Conservation (phyloP, 2,329 filamentous ascomycete genomes). For the Neopestalotiopsis sp. region DNA sequence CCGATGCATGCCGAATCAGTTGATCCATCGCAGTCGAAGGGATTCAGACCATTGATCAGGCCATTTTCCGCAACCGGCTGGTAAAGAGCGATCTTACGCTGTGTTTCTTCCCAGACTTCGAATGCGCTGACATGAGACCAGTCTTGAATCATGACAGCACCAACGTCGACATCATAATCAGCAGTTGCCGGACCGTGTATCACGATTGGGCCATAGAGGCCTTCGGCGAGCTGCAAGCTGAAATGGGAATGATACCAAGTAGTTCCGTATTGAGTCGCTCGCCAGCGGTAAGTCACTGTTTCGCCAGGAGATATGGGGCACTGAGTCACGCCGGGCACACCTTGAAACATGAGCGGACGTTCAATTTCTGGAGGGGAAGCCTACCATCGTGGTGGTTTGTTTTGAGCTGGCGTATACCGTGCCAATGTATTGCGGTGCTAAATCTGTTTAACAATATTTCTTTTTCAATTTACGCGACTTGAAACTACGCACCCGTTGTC, state of each 20-base stretch:
- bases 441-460: background rate
- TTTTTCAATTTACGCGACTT: background rate
- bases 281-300: constrained; percentile 62
- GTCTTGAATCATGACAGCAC: constrained; percentile 62
- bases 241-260: constrained; percentile 69
- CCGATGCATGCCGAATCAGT: constrained; percentile 49
- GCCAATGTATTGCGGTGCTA: constrained; percentile 58
- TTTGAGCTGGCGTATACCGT: constrained; percentile 55
- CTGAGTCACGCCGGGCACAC: constrained; percentile 56
- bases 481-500: constrained; percentile 38
- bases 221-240: constrained; percentile 53
- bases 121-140: constrained; percentile 36
- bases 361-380: background rate
- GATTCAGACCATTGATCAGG: constrained; percentile 40
- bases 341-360: constrained; percentile 30
- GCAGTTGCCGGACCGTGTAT: constrained; percentile 64
- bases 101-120: constrained; percentile 36
- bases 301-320: constrained; percentile 57
- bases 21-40: constrained; percentile 37
- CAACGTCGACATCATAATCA: constrained; percentile 69
- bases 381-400: constrained; percentile 58
- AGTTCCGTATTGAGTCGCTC: constrained; percentile 59
- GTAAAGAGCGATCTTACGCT: constrained; percentile 23
- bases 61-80: constrained; percentile 43
- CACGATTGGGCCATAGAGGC: constrained; percentile 65